Base-by-base conservation (phyloP, 805 yeast species). In the Saccharomycopsis sp. region DNA sequence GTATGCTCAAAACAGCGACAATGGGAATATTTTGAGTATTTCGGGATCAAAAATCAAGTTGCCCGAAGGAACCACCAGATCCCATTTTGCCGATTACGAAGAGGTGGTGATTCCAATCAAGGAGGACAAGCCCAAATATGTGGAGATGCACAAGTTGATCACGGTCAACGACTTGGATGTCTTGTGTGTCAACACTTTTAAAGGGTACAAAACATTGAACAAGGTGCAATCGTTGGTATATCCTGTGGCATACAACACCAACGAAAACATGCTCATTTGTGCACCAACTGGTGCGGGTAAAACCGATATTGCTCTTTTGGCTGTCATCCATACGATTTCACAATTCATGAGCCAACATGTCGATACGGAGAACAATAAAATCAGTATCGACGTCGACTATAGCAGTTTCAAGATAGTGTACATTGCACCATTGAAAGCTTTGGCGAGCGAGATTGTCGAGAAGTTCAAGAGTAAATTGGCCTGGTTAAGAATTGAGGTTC, bases 211-310 rank as follows among this genome's bases (percentile, higher is more conserved):
- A 43, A 71, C 82, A 0, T 66, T 89, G 50, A 89, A 89, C 61
- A 73, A 82, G 50, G 82, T 92, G 71, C 98, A 89, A 60, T 80
- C 95, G 13, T 65, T 92, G 46, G 94, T 89, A 1, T 92, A 69
- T 51, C 95, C 95, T 0, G 85, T 88, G 10, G 97, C 95, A 0
- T 92, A 89, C 57, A 77, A 81, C 41, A 81, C 96, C 4, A 87
- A 84, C 58, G 96, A 89, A 53, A 89, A 89, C 54, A 84, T 92
- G 95, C 64, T 88, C 38, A 86, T 88, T 4, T 88, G 96, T 74
- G 96, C 96, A 0, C 96, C 96, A 1, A 88, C 96, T 0, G 96
- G 96, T 69, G 95, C 96, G 4, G 96, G 96, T 72, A 88, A 88
- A 56, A 88, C 96, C 0, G 96, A 88, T 59, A 89, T 88, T 20